Evolutionary conservation across 805 yeast species (phyloP), one percentile per base, ranked within the genome.

Genomic region (Yarrowia sp.): DNA sequence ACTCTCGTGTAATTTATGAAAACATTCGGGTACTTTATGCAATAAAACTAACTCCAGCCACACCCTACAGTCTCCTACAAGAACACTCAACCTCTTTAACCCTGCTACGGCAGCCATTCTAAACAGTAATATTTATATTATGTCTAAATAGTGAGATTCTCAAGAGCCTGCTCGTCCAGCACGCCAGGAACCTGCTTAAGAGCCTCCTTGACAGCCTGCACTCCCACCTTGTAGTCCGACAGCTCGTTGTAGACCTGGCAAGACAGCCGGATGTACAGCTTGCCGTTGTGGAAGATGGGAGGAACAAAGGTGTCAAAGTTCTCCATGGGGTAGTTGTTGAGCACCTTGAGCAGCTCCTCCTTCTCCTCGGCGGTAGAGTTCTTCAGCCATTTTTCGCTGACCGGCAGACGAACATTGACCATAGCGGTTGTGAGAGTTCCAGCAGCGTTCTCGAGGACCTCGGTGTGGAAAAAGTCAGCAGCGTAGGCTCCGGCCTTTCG

Each of bases 171-270:
- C 22, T 46, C 53, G 7, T 31, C 55, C 6, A 47, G 10, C n/a
- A 47, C 56, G 3, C 56, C 56, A 9, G 25, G 21, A 5, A 32
- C 14, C 31, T 47, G 56, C 24, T 51, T 51, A 3, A 79, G 62
- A 10, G 70, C 72, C 21, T 73, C 67, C 27, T 73, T 67, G 31
- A 84, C 68, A 2, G 72, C 72, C 25, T 75, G 72, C 21, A 80
- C 75, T 3, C 83, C 86, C 49, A 72, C 70, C 25, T 74, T 73
- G 69, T 78, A 85, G 66, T 86, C 91, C 4, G 73, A 73, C 14
- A 80, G 65, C 47, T 84, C 87, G 64, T 83, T 80, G 70, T 84
- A 86, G 12, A 84, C 71, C 67, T 84, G 87, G 21, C 84, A 84
- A 61, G 86, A 80, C 64, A 84, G 80, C 63, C 93, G 77, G 24